Base-by-base conservation (phyloP, 108 stramenopile genomes). In the Skeletonema tropicum region DNA sequence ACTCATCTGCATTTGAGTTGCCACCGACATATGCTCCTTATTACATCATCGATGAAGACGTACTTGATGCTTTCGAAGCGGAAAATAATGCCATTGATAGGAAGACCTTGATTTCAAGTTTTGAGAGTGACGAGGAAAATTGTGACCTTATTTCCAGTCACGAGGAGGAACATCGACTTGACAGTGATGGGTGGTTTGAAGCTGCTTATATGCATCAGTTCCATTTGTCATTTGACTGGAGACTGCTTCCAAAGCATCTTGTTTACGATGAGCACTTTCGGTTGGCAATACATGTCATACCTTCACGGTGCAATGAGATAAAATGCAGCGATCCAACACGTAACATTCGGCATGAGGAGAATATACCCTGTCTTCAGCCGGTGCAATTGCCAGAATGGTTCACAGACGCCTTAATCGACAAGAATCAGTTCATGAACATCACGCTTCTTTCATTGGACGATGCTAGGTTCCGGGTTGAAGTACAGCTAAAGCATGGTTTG, bases 381-480 rank as follows among this genome's bases (percentile, higher is more conserved):
- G 26, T 92, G 46, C 74, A 76, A 13, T 71, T 96, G 36, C 83
- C 89, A 36, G n/a, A n/a, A 13, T 88, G 90, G 80, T 94, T 96
- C 68, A 35, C 55, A 10, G 62, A 83, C 30, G 29, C 42, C 17
- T 58, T 36, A 11, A 66, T 92, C 41, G 73, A 70, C 30, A 94
- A 96, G 75, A 69, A 87, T 67, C 76, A 83, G 36, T 31, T 67
- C 3, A 57, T 94, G 49, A 91, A 92, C 60, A 74, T 96, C 42
- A 88, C 91, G 12, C 30, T 96, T 26, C 46, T 85, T 14, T 86
- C 93, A 4, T 59, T 96, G 66, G 94, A 96, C 63, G 94, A 96
- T 77, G 64, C 87, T 21, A 61, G 88, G 21, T 73, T 96, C 46
- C 83, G 86, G 61, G 84, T 92, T 57, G 88, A 93, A 75, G 55